Base-by-base conservation (phyloP, 2,329 filamentous ascomycete genomes). In the Septoria linicola region DNA sequence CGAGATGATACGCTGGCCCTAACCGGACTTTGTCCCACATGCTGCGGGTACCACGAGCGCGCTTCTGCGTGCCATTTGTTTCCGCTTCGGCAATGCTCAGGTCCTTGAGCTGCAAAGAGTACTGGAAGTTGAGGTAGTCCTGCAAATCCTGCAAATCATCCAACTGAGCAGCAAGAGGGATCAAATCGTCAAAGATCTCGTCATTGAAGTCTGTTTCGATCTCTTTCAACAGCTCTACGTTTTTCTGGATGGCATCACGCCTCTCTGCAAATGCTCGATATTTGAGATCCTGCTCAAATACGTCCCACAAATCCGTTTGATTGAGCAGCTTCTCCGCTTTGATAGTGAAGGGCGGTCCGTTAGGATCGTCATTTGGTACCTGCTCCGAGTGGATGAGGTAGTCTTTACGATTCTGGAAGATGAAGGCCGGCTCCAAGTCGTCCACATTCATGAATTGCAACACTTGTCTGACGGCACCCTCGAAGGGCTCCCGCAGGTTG, bases 361-460 rank as follows among this genome's bases (percentile, higher is more conserved):
- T 84, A 7, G 81, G 80, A 59, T 92, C 85, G 51, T 84, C 83
- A 5, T 80, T 79, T 32, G 78, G 74, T n/a, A 79, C 73, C 66
- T 88, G 90, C 59, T 85, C 85, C 19, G 88, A 87, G 65, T 97
- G 89, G 50, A 99, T 95, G 36, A 99, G 80, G 66, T 97, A 99
- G 69, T 99, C 93, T 71, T 96, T 96, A 55, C 93, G 89, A 66
- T 99, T 93, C 69, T 96, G 92, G 70, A 96, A 96, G 61, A 99
- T 93, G 69, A 96, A 99, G 0, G 93, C 92, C 1, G 96, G 90
- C 70, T 99, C 93, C 62, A 92, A 89, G 61, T 95, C 89, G 59
- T 97, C 91, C 3, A 92, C 83, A 43, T 96, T 89, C 71, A 99
- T 89, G 67, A 97, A 96, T 64, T 96, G 89, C 32, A 99, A 79